These are phyloP conservation scores for Termitomyces sp. DNA, from an alignment of 768 basidiomycete genomes.

Conservation along the genomic window DNA sequence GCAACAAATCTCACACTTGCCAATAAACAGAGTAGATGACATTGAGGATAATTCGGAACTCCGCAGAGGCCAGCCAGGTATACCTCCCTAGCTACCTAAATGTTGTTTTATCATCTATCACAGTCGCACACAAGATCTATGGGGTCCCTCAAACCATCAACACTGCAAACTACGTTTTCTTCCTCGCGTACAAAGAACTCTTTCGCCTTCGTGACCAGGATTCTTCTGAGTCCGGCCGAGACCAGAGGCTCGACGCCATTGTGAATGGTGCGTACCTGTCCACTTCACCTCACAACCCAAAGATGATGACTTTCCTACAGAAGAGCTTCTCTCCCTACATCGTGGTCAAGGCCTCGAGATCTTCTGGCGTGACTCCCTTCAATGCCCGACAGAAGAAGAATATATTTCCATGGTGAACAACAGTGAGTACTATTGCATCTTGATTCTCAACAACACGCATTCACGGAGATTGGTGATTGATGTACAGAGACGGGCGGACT, in stretches of 20 bases:
- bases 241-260: conserved; percentile 55
- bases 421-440: conserved; percentile 42
- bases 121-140: conserved; percentile 93
- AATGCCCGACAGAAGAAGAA: conserved; percentile 91
- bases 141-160: conserved; percentile 97
- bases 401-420: conserved; percentile 96
- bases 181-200: conserved; percentile 86
- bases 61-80: conserved; percentile 79
- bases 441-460: background rate
- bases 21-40: conserved; percentile 73
- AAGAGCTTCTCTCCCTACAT: conserved; percentile 80
- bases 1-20: background rate
- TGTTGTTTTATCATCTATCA: background rate
- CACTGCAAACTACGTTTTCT: conserved; percentile 95
- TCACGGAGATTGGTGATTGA: too few species aligned
- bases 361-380: conserved; percentile 88
- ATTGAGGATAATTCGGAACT: conserved; percentile 91
- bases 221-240: conserved; percentile 12
- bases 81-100: conserved; percentile 6
- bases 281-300: background rate
- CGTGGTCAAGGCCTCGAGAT: conserved; percentile 94
- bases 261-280: conserved; percentile 55
- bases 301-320: conserved; percentile 15
- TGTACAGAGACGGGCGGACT: conserved; percentile 87
- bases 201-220: conserved; percentile 44